Base-by-base conservation (phyloP, 805 yeast genomes). In the Cyberlindnera veronae region DNA sequence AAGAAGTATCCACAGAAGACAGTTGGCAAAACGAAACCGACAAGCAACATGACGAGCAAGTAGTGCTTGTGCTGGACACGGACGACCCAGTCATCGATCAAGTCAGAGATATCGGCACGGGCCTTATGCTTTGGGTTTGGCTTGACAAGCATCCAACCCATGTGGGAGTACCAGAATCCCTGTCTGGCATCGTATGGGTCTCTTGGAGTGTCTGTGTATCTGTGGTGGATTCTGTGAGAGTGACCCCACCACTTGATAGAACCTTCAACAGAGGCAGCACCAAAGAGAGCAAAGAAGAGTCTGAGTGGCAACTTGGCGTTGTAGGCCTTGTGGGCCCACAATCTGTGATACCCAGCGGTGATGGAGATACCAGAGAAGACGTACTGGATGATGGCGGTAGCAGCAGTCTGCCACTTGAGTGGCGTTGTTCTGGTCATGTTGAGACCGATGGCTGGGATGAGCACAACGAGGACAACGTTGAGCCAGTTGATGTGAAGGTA, bases 241-340 rank as follows among this genome's bases (percentile, higher is more conserved):
- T 84, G 93, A 36, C 83, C 77, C 95, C 95, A 85, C 93, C 93
- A 84, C 64, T 84, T 84, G 62, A 84, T 79, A 27, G 91, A 83
- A 50, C 95, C 95, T 62, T 84, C 89, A 37, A 84, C 80, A 40
- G 89, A 77, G 31, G 89, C 84, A 24, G 91, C 88, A 48, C 95
- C 95, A 55, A 84, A 84, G 20, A 82, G 61, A 9, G 91, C 95
- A 58, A 67, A 83, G 53, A 81, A 77, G 29, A 82, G 55, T 50
- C 79, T 74, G 29, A 81, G 69, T 12, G 86, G 81, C 54, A 70
- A 58, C 43, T 68, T 71, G 13, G 84, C 89, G 41, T 72, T 72
- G 57, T 79, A 84, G n/a, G 91, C 71, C 61, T 81, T 78, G 65
- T 85, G 95, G 21, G 93, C 69, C 79, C 81, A 85, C 48, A 82